Evolutionary conservation across 805 yeast genomes (phyloP), one percentile per base, ranked within the genome.

Genomic region (Kazachstania bromeliacearum): DNA sequence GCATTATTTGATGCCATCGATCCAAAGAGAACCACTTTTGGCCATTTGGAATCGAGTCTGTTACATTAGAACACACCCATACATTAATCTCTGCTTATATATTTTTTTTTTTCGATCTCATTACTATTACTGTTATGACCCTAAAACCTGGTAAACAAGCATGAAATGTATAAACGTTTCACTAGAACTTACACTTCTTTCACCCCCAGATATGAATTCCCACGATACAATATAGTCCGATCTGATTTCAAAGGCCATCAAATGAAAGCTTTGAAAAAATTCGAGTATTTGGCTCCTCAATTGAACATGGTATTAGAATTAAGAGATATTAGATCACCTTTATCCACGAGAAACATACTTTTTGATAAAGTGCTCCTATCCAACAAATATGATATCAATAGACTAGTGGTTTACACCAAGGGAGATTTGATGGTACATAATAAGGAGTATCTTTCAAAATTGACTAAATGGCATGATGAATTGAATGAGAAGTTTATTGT

Each of bases 191-290:
- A 32, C 20, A 17, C 24, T 18, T 15, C 23, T 8, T 85, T 85
- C 51, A 53, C 69, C 10, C 95, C 96, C 1, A 60, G 96, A 34
- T 50, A 63, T 24, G 54, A 58, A n/a, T 88, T 88, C 48, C 95
- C 96, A 1, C 67, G 70, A 10, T 81, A 81, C 53, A 73, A 74
- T 34, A 71, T 87, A 10, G 67, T 77, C 1, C 59, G 80, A 15
- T 76, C 92, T 1, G 87, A 83, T 55, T 85, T 85, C 61, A 85
- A 85, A 48, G 96, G 96, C 9, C 96, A 88, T 54, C 97, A 89
- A 49, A 74, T 76, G 42, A 77, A 75, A 42, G 95, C 96, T 0
- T 63, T 89, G 20, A 70, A 75, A 32, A 70, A 63, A 41, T 74
- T 88, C 63, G 69, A 75, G 10, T 73, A 71, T 25, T 55, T 85